Evolutionary conservation across 805 yeast genomes (phyloP), one percentile per base, ranked within the genome.

Genomic region (Nakazawaea holstii): DNA sequence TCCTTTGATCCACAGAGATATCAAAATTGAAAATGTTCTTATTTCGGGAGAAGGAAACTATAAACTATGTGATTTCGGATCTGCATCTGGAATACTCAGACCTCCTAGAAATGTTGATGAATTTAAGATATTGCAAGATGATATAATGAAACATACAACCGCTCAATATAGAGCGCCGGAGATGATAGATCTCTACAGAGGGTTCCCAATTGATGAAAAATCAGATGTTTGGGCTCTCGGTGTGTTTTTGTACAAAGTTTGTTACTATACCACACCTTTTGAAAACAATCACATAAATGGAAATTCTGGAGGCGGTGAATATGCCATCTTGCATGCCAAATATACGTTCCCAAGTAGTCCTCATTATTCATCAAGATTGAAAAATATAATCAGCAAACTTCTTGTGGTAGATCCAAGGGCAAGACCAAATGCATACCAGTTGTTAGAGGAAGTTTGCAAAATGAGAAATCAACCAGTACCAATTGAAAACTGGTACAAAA

Each of bases 221-320:
- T 79, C 88, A 44, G 95, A 87, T 61, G 76, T 87, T 20, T 87
- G 95, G 95, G 95, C 95, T 0, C 61, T 87, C 32, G 95, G 95
- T 10, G 78, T 86, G 27, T 83, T 86, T 53, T 62, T 87, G 31
- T 87, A 86, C 68, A 87, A 87, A 59, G 60, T 87, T 42, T 84
- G 94, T 58, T 87, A 84, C 62, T 87, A 84, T 56, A 86, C 87
- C 0, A 87, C 95, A 0, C 95, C 95, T 0, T 87, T 87, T 59
- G 95, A 87, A 61, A 68, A 64, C 29, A 68, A 69, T 39, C 52
- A 65, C 7, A 65, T 66, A 41, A 65, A 66, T 51, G 66, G 66
- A 9, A 59, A 56, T 39, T 58, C 61, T 39, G 68, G 59, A 11
- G 47, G 47, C n/a, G 40, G 82, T 20, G 91, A 86, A 54, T 59